Base-by-base conservation (phyloP, 768 basidiomycete genomes). In the Favolaschia claudopus region DNA sequence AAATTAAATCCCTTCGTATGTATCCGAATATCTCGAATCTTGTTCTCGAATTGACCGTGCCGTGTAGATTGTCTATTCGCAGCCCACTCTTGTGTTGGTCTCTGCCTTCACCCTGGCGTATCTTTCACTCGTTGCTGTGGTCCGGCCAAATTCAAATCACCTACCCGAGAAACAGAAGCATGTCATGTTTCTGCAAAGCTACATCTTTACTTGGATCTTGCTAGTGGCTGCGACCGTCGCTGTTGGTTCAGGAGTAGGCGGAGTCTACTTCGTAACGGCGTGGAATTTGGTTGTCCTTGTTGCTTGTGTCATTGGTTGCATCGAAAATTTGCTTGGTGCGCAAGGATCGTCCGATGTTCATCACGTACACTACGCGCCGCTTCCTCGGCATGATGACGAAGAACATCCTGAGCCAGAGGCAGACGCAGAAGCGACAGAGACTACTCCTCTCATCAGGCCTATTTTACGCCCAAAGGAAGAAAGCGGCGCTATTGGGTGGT, bases 61-160 rank as follows among this genome's bases (percentile, higher is more conserved):
- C n/a, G 13, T 17, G 14, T 64, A 92, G 91, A 78, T 87, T 27
- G 74, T 86, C 9, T 86, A 92, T 67, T 82, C 88, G 2, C 79
- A 79, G 7, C 81, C 83, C 4, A 81, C 82, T 55, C 66, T 82
- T 14, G 83, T 89, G 14, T 67, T 87, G 13, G 60, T 76, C 20
- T 83, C 85, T 0, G 75, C 79, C 29, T 64, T 81, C n/a, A 77
- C 82, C 15, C 67, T 87, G 14, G 75, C 82, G 1, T 88, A 85
- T 66, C 72, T 90, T 17, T 66, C 75, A 1, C 72, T 79, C 15
- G 77, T 79, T 12, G 65, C 83, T 22, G 69, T 80, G 22, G 65
- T 86, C 29, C 76, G 78, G 0, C 70, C 67, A 65, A 55, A 64
- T 72, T 70, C 55, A 65, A 60, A 54, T 58, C 55, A 55, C 68